phyloP scores from a whole-genome alignment of 1,284 basidiomycete species.

The Puccinia hordei region DNA sequence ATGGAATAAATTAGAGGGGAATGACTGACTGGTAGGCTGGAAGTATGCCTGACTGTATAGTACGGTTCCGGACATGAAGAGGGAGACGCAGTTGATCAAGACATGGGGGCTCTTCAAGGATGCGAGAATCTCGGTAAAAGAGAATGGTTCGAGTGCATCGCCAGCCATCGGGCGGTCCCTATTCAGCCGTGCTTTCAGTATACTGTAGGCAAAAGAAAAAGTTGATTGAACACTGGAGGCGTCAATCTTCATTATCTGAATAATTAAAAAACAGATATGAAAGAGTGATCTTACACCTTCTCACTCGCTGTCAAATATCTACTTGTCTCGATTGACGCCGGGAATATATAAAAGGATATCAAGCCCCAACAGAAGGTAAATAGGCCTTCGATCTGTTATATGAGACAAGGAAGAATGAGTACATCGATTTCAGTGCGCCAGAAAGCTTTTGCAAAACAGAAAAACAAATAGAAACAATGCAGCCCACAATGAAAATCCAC shows the following conservation, averaged over 20 bases:
- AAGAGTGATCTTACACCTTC: slow-evolving; percentile 24
- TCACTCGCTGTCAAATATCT: slow-evolving; percentile 10
- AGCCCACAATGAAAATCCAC: slow-evolving; percentile 50
- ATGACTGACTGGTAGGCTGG: slow-evolving; percentile 41
- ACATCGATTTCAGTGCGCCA: not conserved
- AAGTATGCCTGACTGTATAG: slow-evolving; percentile 48
- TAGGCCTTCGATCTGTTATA: slow-evolving; percentile 43
- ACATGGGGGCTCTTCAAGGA: slow-evolving; percentile 44
- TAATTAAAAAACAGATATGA: not conserved
- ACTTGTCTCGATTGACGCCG: slow-evolving; percentile 18
- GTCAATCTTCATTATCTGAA: no score
- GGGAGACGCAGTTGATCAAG: slow-evolving; percentile 28
- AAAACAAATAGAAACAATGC: not conserved
- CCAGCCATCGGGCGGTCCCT: slow-evolving; percentile 17
- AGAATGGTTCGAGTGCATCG: slow-evolving; percentile 28
- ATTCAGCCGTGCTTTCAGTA: slow-evolving; percentile 23
- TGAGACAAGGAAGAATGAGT: not conserved
- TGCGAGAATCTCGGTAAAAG: slow-evolving; percentile 24
- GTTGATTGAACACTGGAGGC: not conserved
- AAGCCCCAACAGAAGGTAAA: slow-evolving; percentile 32
- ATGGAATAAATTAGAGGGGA: not conserved
- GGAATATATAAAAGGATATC: slow-evolving; percentile 32
- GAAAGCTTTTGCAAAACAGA: not conserved
- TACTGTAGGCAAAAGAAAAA: not conserved
- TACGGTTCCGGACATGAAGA: slow-evolving; percentile 31